Evolutionary conservation across 345 rosid genomes (phyloP).

Genomic region (Draba incana): DNA sequence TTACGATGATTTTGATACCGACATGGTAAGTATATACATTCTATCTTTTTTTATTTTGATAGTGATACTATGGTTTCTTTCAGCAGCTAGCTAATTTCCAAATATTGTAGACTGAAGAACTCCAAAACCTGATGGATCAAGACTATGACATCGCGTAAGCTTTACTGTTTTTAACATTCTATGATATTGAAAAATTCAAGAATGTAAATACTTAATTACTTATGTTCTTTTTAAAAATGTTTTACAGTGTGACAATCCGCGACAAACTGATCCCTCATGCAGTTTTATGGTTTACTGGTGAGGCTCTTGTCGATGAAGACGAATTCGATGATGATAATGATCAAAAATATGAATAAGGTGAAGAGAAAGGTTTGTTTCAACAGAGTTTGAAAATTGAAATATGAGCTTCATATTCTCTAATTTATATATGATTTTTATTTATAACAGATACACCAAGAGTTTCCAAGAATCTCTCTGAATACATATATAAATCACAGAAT

Average conservation of each 20-base stretch:
- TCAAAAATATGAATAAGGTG: conserved; percentile 46
- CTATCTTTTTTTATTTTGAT: background rate
- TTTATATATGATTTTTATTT: conserved; percentile 9
- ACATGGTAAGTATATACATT: conserved; percentile 10
- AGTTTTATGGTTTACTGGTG: conserved; percentile 97
- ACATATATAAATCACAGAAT: background rate
- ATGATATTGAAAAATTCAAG: conserved; percentile 7
- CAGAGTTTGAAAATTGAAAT: conserved; percentile 22
- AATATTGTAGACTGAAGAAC: conserved; percentile 61
- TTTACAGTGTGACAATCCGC: conserved; percentile 72
- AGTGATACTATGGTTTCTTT: background rate
- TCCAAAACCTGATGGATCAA: conserved; percentile 83
- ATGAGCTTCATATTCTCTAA: conserved; percentile 18
- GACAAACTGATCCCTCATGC: conserved; percentile 90
- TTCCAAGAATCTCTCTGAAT: conserved; percentile 23
- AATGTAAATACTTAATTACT: background rate
- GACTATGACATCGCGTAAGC: conserved; percentile 91
- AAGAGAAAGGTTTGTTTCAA: conserved; percentile 40
- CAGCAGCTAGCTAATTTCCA: background rate
- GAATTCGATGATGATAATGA: conserved; percentile 43
- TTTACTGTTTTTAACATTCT: conserved; percentile 24
- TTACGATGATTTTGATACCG: conserved; percentile 51
- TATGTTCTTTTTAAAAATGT: background rate
- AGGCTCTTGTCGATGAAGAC: conserved; percentile 69
- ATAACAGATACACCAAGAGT: conserved; percentile 26